Base-by-base conservation (phyloP, 1,284 basidiomycete genomes). In the Flammula alnicola region DNA sequence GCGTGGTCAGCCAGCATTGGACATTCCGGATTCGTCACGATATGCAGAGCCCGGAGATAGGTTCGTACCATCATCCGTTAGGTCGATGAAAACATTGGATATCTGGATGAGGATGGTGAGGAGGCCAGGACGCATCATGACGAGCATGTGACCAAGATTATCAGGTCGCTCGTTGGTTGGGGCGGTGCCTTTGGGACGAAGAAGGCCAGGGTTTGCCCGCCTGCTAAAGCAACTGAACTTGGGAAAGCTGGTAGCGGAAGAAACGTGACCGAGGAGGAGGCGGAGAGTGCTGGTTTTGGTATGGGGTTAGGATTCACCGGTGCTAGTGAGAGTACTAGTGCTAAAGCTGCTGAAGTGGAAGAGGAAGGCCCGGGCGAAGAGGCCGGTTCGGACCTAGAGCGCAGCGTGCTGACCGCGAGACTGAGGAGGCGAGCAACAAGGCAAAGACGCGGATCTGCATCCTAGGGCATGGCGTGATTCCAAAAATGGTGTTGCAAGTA, bases 81-180 rank as follows among this genome's bases (percentile, higher is more conserved):
- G 0, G 59, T 55, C n/a, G 68, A 65, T 29, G 17, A 47, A 44
- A 40, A 26, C 47, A 2, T 76, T 77, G 12, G 78, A 83, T 54
- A 63, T 75, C 3, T 86, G 83, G 84, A 67, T 79, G 16, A 71
- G 79, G n/a, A 65, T 87, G 45, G 54, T 83, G 74, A 80, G 54
- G 68, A 70, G 29, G 67, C 75, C 31, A 57, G 83, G 41, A 60
- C 73, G 16, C 78, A 83, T 54, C 79, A 79, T 3, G 81, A 86
- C 57, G 82, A 86, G 50, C 86, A 88, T 61, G 61, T 86, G 3
- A 73, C 77, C 51, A 87, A 87, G 65, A 59, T 75, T 7, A 55
- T 83, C 57, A 75, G 86, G 14, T 70, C 84, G 3, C 65, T 88
- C 20, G 74, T 76, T 5, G 78, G 82, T 63, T 84, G 75, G 56